Evolutionary conservation across 2,329 filamentous ascomycete genomes (phyloP), one percentile per base, ranked within the genome.

Genomic region (Ceratocystis smalleyi): DNA sequence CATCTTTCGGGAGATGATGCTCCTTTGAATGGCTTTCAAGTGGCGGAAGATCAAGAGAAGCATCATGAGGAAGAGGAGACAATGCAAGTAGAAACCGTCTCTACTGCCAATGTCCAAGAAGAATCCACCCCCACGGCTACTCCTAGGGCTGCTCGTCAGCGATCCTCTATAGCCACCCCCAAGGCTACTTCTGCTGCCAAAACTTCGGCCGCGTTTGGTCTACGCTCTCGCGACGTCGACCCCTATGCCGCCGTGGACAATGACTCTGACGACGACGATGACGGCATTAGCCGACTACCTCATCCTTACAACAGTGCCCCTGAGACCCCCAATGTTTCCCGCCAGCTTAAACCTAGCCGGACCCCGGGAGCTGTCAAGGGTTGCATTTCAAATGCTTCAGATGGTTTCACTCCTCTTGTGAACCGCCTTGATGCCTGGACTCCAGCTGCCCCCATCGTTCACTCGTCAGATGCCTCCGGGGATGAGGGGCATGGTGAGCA

Each of bases 391-490:
- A 59, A 70, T 67, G 67, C 71, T 35, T 74, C 75, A 19, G 71
- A 82, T 62, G 83, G 83, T 1, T 86, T 88, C 67, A 87, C 84
- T 1, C 83, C 84, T 27, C 74, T 89, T 45, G 82, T 82, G 3
- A 76, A 80, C 45, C 80, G 85, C 69, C 74, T 89, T 3, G 79
- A 76, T 66, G 77, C 79, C 27, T 89, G 87, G 86, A 79, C 79
- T 68, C 77, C 85, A 1, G 77, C 77, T 27, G 87, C 82, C 68
- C 83, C 83, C 2, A 69, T 61, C n/a, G 19, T n/a, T 71, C 30
- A 62, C 22, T 54, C 32, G 8, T 35, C 64, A 17, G 60, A 43
- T n/a, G 24, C 15, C 5, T 17, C 35, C 6, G n/a, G 51, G 17
- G 19, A 49, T 27, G 22, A 24, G 24, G 30, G 4, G 6, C 67